Base-by-base conservation (phyloP, 2,329 filamentous ascomycete species). In the Cladosporium sp. region DNA sequence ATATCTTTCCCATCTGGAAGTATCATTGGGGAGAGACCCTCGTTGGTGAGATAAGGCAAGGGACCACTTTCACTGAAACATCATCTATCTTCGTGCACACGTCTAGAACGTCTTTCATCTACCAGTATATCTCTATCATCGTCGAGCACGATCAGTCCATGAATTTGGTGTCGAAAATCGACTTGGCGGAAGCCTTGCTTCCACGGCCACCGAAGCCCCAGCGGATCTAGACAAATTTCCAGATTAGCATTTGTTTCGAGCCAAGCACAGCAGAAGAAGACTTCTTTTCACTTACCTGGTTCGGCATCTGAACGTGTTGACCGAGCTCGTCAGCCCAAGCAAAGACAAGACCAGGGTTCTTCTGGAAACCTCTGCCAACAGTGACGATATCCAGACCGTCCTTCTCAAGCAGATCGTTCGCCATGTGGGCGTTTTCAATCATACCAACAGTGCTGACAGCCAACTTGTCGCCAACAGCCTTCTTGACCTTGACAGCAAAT, bases 341-440 rank as follows among this genome's bases (percentile, higher is more conserved):
- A 73, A 90, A 84, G 4, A 66, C 61, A 69, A 91, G 85, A 58
- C 89, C 86, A 0, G 91, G 89, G 68, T 96, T 90, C 70, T 90
- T 84, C 74, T 95, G 79, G 73, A 94, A 94, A 67, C 88, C 87
- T 57, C 90, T 80, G 0, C 83, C 92, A 1, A 88, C 79, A 17
- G 93, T 79, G 0, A 87, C 84, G n/a, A 92, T 72, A 68, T 97
- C 91, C 58, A 85, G 65, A 1, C 66, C 67, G 22, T 73, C 67
- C 59, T 70, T 65, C 60, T 83, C 76, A 2, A 83, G 68, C 67
- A 87, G 58, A 75, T 83, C 62, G 79, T 85, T 81, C 5, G 90
- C 91, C 70, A 87, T 80, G 65, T 85, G 82, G 1, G 86, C 88
- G 28, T 82, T 82, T 36, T 81, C 85, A 65, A 96, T 89, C 58